Conservation (phyloP, 257 asterid species). For the Nicotiana undulata region DNA sequence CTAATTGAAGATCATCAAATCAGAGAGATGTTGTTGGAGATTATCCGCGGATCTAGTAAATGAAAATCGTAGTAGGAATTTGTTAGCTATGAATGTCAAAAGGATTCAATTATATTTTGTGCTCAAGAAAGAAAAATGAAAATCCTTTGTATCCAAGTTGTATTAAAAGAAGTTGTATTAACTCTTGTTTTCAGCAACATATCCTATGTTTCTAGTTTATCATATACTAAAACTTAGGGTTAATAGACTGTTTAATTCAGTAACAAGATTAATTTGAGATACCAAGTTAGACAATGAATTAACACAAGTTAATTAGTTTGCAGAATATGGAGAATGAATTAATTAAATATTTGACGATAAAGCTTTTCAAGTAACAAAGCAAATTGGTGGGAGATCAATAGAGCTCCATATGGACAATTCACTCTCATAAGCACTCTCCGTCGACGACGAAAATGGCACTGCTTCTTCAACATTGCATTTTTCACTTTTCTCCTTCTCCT, state of each 20-base stretch:
- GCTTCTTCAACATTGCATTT: neutral
- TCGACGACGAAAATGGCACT: neutral
- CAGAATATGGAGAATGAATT: too few species aligned
- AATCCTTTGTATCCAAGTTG: neutral
- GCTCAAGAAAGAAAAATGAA: neutral
- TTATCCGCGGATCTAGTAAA: slow-evolving; percentile 29
- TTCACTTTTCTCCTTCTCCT: slow-evolving; percentile 5
- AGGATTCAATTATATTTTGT: neutral
- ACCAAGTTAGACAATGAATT: neutral
- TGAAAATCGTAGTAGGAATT: neutral
- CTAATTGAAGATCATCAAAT: slow-evolving; percentile 33
- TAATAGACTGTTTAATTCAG: too few species aligned
- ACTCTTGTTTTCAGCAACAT: neutral
- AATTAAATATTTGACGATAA: too few species aligned
- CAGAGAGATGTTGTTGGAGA: slow-evolving; percentile 35
- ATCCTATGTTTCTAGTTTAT: neutral
- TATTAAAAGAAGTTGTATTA: neutral
- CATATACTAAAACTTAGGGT: too few species aligned
- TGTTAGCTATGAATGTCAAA: neutral
- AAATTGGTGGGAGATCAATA: slow-evolving; percentile 35
- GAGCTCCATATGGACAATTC: slow-evolving; percentile 38
- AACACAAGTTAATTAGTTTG: too few species aligned
- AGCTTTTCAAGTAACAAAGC: slow-evolving; percentile 21
- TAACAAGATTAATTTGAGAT: too few species aligned
- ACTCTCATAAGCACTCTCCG: slow-evolving; percentile 6